phyloP scores from a whole-genome alignment of 139 green algal genomes.

The Pleodorina starrii region DNA sequence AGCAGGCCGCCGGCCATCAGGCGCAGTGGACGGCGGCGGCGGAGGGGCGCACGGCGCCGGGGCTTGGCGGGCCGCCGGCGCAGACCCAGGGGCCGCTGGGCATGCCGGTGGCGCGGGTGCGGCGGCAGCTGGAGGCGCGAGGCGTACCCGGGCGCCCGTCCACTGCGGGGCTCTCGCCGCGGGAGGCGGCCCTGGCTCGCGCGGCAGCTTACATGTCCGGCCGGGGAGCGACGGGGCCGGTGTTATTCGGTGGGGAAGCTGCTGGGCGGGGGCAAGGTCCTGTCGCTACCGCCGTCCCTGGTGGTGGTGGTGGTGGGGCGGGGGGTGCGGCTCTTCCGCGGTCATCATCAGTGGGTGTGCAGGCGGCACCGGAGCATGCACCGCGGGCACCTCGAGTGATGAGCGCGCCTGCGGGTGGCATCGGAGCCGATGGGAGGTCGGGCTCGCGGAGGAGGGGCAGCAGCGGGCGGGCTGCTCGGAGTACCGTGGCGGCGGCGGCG shows the following conservation, averaged over 20 bases:
- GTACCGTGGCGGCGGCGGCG: too few relatives aligned
- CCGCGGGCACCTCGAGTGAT: neutral
- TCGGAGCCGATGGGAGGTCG: neutral
- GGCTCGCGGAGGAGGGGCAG: neutral
- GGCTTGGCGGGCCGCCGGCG: slow-evolving; percentile 13
- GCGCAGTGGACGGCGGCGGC: neutral
- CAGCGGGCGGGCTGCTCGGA: neutral
- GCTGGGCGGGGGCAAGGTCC: neutral
- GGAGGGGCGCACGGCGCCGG: slow-evolving; percentile 1
- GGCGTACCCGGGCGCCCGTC: neutral
- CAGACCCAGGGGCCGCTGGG: slow-evolving; percentile 12
- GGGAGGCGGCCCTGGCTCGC: slow-evolving; percentile 16
- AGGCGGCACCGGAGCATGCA: neutral
- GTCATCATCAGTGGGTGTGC: neutral
- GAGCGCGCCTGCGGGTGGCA: neutral
- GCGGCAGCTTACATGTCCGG: slow-evolving; percentile 26
- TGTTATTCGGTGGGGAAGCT: neutral
- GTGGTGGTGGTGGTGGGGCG: neutral
- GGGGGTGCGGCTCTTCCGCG: too few relatives aligned
- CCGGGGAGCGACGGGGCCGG: neutral
- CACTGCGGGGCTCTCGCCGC: neutral
- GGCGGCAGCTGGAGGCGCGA: neutral
- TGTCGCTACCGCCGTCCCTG: neutral
- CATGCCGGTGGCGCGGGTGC: neutral
- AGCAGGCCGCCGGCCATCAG: neutral